Percentiles rank a stretch among this genome's conserved stretches.
Evolutionary conservation across 1,284 basidiomycete species (phyloP).

Genomic region (Golubevia sp.): DNA sequence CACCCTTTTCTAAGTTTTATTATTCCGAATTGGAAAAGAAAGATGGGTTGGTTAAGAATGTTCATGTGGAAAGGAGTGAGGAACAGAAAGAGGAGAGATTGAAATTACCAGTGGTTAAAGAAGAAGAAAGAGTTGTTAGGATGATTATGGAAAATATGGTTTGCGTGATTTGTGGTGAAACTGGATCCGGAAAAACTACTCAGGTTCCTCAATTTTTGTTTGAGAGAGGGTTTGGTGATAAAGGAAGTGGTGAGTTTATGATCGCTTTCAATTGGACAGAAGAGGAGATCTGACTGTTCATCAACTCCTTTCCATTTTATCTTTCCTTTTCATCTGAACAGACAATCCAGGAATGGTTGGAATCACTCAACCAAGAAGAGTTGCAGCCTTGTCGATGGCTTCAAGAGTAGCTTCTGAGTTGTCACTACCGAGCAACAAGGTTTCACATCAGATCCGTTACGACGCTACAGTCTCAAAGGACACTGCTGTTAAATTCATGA

Average conservation of each 20-base stretch:
- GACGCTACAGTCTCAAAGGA: constrained; percentile 86
- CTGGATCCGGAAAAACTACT: constrained; percentile 97
- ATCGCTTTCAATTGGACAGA: constrained; percentile 4
- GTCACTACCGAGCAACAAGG: constrained; percentile 75
- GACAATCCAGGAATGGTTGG: constrained; percentile 98
- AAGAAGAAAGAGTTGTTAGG: constrained; percentile 94
- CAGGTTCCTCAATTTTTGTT: constrained; percentile 92
- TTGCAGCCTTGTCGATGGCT: constrained; percentile 95
- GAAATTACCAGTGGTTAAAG: constrained; percentile 83
- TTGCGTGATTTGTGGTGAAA: constrained; percentile 78
- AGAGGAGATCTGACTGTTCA: constrained; percentile 9
- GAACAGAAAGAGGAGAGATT: constrained; percentile 80
- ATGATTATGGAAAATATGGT: constrained; percentile 82
- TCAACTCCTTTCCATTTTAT: neutral
- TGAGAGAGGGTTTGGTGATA: constrained; percentile 91
- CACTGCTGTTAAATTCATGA: constrained; percentile 99
- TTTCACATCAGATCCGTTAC: constrained; percentile 97
- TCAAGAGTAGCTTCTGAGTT: constrained; percentile 87
- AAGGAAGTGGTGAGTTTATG: constrained; percentile 70
- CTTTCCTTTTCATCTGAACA: constrained; percentile 61
- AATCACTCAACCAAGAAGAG: constrained; percentile 93
- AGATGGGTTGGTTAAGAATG: constrained; percentile 62
- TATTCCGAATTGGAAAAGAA: constrained; percentile 3
- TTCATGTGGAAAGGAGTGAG: constrained; percentile 72
- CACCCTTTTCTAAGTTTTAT: constrained; percentile 36